Conservation (phyloP, 2,329 filamentous ascomycete genomes). For the Colletotrichum costaricense region DNA sequence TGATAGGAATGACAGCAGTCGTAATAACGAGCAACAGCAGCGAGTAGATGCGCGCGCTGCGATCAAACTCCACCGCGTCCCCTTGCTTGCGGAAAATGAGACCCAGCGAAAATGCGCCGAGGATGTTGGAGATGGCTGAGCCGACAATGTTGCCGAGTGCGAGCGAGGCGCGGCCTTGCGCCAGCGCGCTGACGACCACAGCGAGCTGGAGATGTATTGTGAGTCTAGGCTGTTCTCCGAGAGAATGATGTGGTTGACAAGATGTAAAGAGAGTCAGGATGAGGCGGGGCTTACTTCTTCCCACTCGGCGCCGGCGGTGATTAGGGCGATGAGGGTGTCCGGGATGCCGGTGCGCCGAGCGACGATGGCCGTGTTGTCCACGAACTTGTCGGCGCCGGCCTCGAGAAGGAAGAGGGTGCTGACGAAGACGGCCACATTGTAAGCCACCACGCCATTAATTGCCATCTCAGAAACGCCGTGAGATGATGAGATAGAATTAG, state of each 20-base stretch:
- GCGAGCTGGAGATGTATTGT: not conserved
- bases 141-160: conserved; percentile 61
- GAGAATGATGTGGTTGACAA: no score
- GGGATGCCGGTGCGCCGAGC: conserved; percentile 57
- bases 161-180: conserved; percentile 56
- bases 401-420: conserved; percentile 61
- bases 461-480: not conserved
- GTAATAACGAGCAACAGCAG: no score
- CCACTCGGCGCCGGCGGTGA: conserved; percentile 66
- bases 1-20: no score
- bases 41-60: no score
- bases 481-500: not conserved
- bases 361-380: conserved; percentile 61
- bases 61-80: no score
- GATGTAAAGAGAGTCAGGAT: not conserved
- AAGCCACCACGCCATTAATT: not conserved
- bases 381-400: conserved; percentile 62
- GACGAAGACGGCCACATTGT: conserved; percentile 54
- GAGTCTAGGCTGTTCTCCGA: not conserved
- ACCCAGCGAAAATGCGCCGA: no score
- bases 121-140: no score
- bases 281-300: conserved; percentile 56
- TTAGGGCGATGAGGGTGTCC: conserved; percentile 59
- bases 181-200: conserved; percentile 58
- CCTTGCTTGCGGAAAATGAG: no score